Conservation (phyloP, 2,329 filamentous ascomycete species). For the Clonostachys sp. region DNA sequence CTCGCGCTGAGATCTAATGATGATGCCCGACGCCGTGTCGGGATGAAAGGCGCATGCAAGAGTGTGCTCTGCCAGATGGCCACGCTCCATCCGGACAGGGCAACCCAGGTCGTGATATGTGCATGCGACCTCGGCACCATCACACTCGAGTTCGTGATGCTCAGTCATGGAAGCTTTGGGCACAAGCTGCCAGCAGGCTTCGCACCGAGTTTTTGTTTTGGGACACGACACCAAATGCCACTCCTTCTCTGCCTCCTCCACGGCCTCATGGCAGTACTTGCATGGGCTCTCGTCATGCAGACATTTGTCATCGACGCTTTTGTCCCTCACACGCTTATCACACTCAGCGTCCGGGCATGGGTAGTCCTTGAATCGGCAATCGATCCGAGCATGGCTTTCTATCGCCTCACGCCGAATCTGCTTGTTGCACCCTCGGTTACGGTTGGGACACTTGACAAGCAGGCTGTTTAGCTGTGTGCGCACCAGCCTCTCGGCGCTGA, state of each 20-base stretch:
- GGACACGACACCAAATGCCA: constrained; percentile 33
- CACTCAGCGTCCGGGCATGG: constrained; percentile 52
- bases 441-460: constrained; percentile 53
- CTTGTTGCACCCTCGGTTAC: constrained; percentile 41
- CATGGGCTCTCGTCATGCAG: constrained; percentile 48
- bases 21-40: constrained; percentile 43
- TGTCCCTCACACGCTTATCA: constrained; percentile 43
- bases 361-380: constrained; percentile 51
- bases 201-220: constrained; percentile 41
- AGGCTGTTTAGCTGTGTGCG: constrained; percentile 58
- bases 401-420: constrained; percentile 48
- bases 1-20: constrained; percentile 40
- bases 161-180: constrained; percentile 37
- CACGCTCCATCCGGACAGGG: constrained; percentile 23
- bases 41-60: constrained; percentile 45
- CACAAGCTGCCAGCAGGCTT: constrained; percentile 39
- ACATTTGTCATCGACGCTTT: constrained; percentile 46
- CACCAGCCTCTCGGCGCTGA: constrained; percentile 40
- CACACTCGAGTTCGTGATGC: constrained; percentile 44
- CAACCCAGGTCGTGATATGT: constrained; percentile 29
- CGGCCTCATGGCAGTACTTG: constrained; percentile 43
- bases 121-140: constrained; percentile 46
- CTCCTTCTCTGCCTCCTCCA: constrained; percentile 38
- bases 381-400: constrained; percentile 48
- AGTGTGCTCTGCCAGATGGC: constrained; percentile 38